Conservation (phyloP, 169 alveolate genomes). For the Plasmodium ovale region DNA sequence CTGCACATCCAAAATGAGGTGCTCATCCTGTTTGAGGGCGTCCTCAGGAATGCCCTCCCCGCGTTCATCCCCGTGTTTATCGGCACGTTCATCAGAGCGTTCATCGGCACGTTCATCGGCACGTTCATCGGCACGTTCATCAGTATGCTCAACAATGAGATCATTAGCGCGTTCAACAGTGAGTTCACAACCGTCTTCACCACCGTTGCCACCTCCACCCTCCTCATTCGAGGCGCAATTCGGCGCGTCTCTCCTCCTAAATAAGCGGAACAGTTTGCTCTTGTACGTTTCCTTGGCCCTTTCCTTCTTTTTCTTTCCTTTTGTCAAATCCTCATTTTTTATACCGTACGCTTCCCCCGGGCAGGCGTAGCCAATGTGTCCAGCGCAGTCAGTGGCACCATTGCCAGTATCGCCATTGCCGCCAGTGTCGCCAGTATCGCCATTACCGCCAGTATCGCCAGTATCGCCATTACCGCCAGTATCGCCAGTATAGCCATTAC, state of each 20-base stretch:
- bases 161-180: too few relatives aligned
- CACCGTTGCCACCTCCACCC: background rate
- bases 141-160: too few relatives aligned
- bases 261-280: conserved; percentile 20
- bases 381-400: background rate
- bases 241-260: background rate
- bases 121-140: too few relatives aligned
- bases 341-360: conserved; percentile 6
- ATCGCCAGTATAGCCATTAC: background rate
- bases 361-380: too few relatives aligned
- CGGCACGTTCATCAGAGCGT: too few relatives aligned
- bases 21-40: background rate
- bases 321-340: conserved; percentile 8
- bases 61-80: background rate
- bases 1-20: background rate
- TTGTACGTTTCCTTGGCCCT: background rate
- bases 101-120: too few relatives aligned
- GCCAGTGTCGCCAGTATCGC: background rate
- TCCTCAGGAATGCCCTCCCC: background rate
- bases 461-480: background rate
- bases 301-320: conserved; percentile 32
- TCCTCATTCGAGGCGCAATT: background rate
- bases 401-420: background rate
- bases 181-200: too few relatives aligned
- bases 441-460: background rate